phyloP scores from a whole-genome alignment of 345 rosid genomes.

The Physaria fendleri region DNA sequence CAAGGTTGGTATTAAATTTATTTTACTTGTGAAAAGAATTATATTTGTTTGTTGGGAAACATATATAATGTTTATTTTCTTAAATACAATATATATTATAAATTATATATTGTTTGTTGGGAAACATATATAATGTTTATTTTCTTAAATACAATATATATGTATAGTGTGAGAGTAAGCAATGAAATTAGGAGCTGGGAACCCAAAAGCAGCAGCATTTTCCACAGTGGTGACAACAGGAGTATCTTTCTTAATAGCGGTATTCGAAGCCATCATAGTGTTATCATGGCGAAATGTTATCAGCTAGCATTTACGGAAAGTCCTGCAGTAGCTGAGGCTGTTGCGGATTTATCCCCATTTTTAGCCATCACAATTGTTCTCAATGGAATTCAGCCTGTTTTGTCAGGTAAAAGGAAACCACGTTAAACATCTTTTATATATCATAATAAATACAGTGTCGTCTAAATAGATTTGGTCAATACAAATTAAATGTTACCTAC shows the following conservation, averaged over 20 bases:
- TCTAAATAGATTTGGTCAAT: too few species aligned
- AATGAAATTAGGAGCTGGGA: constrained; percentile 71
- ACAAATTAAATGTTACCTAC: not conserved
- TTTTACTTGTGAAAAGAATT: too few species aligned
- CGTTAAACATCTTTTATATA: not conserved
- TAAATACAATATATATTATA: not conserved
- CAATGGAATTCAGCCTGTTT: constrained; percentile 43
- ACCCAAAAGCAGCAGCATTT: constrained; percentile 61
- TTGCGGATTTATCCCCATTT: constrained; percentile 47
- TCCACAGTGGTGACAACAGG: constrained; percentile 35
- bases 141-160: not conserved
- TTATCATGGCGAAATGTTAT: constrained; percentile 41
- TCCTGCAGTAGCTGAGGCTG: constrained; percentile 44
- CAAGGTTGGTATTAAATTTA: constrained; percentile 35
- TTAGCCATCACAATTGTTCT: constrained; percentile 47
- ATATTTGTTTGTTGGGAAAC: too few species aligned
- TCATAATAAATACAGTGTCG: not conserved
- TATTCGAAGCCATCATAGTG: constrained; percentile 38
- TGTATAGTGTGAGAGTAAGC: constrained; percentile 59
- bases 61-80: not conserved
- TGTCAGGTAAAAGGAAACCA: constrained; percentile 44
- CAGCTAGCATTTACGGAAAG: constrained; percentile 59
- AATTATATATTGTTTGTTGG: too few species aligned
- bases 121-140: not conserved
- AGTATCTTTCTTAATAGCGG: constrained; percentile 38